Base-by-base conservation (phyloP, 495 filamentous ascomycete species). In the Astrothelium subdiscretum region DNA sequence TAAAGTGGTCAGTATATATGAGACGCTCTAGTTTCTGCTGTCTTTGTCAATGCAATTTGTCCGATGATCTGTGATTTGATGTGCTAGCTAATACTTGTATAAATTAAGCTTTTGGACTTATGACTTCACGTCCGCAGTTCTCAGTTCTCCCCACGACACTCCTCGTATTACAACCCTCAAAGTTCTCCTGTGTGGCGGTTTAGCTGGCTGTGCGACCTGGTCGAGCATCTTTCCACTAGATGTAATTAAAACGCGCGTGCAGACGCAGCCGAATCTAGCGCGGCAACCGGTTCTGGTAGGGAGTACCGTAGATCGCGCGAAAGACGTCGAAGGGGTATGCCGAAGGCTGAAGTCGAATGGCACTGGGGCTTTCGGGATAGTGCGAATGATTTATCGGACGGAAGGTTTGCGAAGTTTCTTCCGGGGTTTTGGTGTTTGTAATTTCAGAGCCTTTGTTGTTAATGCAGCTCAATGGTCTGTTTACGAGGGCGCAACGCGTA, bases 151-250 rank as follows among this genome's bases (percentile, higher is more conserved):
- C 5, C 67, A 75, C 43, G 74, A 82, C 31, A 73, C 71, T 18
- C 67, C 72, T 31, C 75, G 71, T 12, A 68, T 78, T 43, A 77
- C 83, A 31, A 79, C 86, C 3, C 64, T 84, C 20, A 86, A 86
- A 62, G 80, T 91, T 13, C 71, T 96, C 32, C 74, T 95, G 2
- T 92, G 88, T 64, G 91, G 92, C 48, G 91, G 91, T 12, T 69
- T 96, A 57, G 91, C 92, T 6, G 92, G 91, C 2, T 79, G 94
- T 32, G 81, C 86, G 20, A 92, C 88, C 0, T 96, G 91, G 91
- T 80, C 84, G 11, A 90, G 87, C 44, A 83, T 96, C 20, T 96
- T 94, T 65, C 91, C 91, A 18, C 70, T 96, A 40, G 91, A 96
- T 71, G 86, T 96, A 59, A 77, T 96, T 64, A 97, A 97, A 77